Conservation (phyloP, 495 filamentous ascomycete species). For the Acidiella bohemica region DNA sequence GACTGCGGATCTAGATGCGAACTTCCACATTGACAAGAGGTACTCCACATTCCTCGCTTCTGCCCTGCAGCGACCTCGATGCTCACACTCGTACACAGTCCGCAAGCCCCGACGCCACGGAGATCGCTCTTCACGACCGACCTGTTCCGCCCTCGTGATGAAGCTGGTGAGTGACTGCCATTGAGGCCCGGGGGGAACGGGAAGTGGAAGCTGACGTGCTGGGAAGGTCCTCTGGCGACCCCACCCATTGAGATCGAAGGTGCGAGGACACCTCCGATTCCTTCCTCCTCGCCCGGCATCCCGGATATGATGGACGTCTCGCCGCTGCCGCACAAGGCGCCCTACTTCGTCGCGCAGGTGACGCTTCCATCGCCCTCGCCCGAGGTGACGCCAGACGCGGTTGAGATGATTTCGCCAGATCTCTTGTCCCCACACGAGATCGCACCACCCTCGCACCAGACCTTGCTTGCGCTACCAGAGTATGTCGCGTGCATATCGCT, state of each 20-base stretch:
- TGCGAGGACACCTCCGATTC: constrained; percentile 71
- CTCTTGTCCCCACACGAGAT: constrained; percentile 27
- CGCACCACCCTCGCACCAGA: too few species aligned
- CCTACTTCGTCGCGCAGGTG: constrained; percentile 46
- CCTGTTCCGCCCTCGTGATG: constrained; percentile 51
- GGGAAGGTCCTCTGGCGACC: constrained; percentile 58
- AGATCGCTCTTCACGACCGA: constrained; percentile 82
- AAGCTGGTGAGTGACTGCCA: constrained; percentile 48
- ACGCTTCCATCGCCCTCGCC: constrained; percentile 57
- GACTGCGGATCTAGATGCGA: constrained; percentile 87
- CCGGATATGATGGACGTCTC: constrained; percentile 87
- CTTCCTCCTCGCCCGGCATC: constrained; percentile 63
- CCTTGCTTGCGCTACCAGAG: constrained; percentile 25
- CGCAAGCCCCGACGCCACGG: constrained; percentile 79
- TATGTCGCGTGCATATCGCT: constrained; percentile 20
- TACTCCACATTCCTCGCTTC: constrained; percentile 32
- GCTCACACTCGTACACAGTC: constrained; percentile 43
- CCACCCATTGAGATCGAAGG: constrained; percentile 59
- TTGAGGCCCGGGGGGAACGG: too few species aligned
- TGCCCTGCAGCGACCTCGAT: constrained; percentile 9
- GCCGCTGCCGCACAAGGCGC: constrained; percentile 77
- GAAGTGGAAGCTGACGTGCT: too few species aligned
- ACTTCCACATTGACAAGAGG: constrained; percentile 90
- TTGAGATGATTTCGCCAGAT: constrained; percentile 19
- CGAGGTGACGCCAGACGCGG: constrained; percentile 27